A percentile compares a stretch with the other conserved stretches of the same genome.
These are phyloP conservation scores for Nicotiana sylvestris DNA, from an alignment of 257 asterid species.

Conservation along the genomic window DNA sequence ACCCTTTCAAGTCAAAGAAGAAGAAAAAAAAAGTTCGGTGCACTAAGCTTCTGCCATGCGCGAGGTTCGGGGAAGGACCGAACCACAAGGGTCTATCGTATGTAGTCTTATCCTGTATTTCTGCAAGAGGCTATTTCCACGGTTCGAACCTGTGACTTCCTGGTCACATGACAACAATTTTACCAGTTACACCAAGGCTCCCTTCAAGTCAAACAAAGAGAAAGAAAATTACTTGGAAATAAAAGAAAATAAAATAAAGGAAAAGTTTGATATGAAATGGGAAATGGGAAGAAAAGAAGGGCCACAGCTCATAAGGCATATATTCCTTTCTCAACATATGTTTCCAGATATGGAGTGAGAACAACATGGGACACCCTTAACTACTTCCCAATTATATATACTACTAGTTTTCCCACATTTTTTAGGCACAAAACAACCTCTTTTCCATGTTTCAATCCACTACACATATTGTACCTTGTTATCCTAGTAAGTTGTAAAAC, in stretches of 20 bases:
- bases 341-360: constrained; percentile 92
- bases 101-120: too few species aligned
- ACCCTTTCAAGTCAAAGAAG: constrained; percentile 68
- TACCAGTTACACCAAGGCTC: not conserved
- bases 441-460: constrained; percentile 15
- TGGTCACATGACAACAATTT: too few species aligned
- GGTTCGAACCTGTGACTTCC: too few species aligned
- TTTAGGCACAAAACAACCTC: constrained; percentile 25
- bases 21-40: not conserved
- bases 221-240: constrained; percentile 19
- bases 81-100: too few species aligned
- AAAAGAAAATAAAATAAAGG: not conserved
- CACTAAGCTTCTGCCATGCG: too few species aligned
- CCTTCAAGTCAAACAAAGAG: constrained; percentile 61
- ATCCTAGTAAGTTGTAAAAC: not conserved
- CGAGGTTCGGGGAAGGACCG: too few species aligned
- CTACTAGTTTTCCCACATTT: constrained; percentile 34
- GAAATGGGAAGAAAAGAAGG: constrained; percentile 48
- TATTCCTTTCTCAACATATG: constrained; percentile 69
- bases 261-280: constrained; percentile 57
- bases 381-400: constrained; percentile 63
- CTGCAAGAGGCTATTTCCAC: too few species aligned
- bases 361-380: constrained; percentile 43
- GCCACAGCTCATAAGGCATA: constrained; percentile 67
- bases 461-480: constrained; percentile 10